Conservation (phyloP, 257 asterid genomes). For the Solanum dulcamara region DNA sequence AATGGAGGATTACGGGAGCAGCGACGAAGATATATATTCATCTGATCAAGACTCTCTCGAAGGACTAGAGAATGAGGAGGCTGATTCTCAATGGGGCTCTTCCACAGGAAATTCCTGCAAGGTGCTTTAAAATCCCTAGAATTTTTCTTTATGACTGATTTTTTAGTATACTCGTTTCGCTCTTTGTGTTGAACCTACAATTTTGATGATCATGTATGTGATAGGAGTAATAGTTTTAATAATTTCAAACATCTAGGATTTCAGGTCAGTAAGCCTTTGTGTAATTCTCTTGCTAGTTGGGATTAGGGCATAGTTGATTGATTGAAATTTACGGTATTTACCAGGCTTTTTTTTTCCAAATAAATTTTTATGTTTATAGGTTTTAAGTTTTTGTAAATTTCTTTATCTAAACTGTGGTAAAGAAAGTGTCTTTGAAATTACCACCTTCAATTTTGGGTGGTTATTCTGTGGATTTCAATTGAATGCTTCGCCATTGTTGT, state of each 20-base stretch:
- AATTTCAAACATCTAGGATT: not conserved
- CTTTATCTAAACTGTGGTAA: not conserved
- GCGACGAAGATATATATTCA: constrained; percentile 39
- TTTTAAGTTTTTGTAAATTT: not conserved
- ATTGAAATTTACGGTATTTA: not conserved
- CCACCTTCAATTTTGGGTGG: not conserved
- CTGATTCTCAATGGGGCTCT: constrained; percentile 31
- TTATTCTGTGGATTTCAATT: not conserved
- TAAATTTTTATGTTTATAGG: too few species aligned
- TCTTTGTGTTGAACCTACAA: not conserved
- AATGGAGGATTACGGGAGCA: constrained; percentile 48
- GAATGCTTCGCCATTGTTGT: not conserved
- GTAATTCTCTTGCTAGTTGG: not conserved
- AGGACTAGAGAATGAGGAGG: constrained; percentile 57
- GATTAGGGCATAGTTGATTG: not conserved
- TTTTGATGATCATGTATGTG: not conserved
- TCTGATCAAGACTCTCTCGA: constrained; percentile 55
- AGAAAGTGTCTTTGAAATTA: not conserved
- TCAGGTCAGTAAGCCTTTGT: not conserved
- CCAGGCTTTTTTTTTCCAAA: not conserved
- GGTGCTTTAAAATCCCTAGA: constrained; percentile 24
- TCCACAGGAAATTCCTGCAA: constrained; percentile 45
- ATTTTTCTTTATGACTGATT: not conserved
- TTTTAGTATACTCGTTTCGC: not conserved
- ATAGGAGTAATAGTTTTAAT: not conserved